Evolutionary conservation across 192 early-diverging fungal species (phyloP).

Genomic region (Backusella parvicylindrica): DNA sequence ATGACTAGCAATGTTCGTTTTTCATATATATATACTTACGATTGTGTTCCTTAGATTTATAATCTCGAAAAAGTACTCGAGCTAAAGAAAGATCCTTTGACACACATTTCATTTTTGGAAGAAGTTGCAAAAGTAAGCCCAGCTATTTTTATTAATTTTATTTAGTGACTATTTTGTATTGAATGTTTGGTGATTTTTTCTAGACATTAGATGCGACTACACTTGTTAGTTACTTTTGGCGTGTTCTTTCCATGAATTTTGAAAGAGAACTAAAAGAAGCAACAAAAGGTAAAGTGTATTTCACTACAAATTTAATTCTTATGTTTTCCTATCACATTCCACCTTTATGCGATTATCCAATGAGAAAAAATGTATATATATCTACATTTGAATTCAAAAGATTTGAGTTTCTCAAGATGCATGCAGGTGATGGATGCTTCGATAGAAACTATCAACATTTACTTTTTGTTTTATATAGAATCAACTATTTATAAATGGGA

Average conservation of each 20-base stretch:
- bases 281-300: slow-evolving; percentile 32
- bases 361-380: neutral
- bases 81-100: slow-evolving; percentile 45
- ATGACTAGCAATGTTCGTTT: neutral
- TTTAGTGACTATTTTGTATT: no score
- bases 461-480: slow-evolving; percentile 13
- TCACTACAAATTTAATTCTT: neutral
- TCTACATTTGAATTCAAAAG: neutral
- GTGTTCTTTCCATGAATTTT: slow-evolving; percentile 46
- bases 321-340: neutral
- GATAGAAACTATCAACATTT: neutral
- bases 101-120: slow-evolving; percentile 48
- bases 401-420: neutral
- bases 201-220: slow-evolving; percentile 43
- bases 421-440: neutral
- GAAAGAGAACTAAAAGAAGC: slow-evolving; percentile 51
- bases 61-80: slow-evolving; percentile 48
- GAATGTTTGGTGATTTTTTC: neutral
- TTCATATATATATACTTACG: neutral
- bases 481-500: neutral
- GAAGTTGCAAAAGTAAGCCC: slow-evolving; percentile 40
- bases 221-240: slow-evolving; percentile 55
- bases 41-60: slow-evolving; percentile 35
- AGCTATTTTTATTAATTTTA: no score
- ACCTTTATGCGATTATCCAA: neutral